Conservation (phyloP, 2,329 filamentous ascomycete genomes). For the Alternaria brassicicola region DNA sequence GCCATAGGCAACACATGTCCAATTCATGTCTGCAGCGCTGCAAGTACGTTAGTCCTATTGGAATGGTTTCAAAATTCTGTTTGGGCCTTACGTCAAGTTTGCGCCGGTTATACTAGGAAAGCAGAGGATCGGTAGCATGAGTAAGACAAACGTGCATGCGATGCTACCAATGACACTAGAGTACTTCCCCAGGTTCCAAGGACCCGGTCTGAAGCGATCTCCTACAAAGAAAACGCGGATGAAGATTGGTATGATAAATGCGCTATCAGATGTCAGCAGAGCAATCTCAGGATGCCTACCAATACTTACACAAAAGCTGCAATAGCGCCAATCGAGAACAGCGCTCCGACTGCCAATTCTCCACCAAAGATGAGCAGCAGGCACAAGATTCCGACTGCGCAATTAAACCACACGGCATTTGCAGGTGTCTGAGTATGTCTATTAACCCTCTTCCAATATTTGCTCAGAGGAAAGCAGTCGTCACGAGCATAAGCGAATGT, state of each 20-base stretch:
- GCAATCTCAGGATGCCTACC: background rate
- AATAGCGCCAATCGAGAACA: conserved; percentile 74
- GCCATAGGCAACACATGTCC: conserved; percentile 71
- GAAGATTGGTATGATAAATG: conserved; percentile 64
- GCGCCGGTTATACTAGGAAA: conserved; percentile 64
- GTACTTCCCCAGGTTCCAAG: conserved; percentile 70
- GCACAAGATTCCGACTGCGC: conserved; percentile 63
- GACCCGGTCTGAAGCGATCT: conserved; percentile 67
- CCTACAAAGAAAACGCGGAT: conserved; percentile 66
- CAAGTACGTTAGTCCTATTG: conserved; percentile 16
- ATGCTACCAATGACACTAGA: conserved; percentile 63
- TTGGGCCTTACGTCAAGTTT: conserved; percentile 56
- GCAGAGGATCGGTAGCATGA: conserved; percentile 73
- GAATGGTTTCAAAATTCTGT: background rate
- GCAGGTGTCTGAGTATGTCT: conserved; percentile 67
- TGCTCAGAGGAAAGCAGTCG: conserved; percentile 69
- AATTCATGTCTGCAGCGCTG: conserved; percentile 65
- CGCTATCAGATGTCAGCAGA: conserved; percentile 12
- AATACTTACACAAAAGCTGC: conserved; percentile 63
- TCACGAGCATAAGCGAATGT: conserved; percentile 77
- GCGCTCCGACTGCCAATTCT: conserved; percentile 65
- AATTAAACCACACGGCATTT: conserved; percentile 73
- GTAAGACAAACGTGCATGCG: conserved; percentile 64
- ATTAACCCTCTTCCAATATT: conserved; percentile 66
- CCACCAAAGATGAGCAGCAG: conserved; percentile 71